phyloP scores from a whole-genome alignment of 2,329 filamentous ascomycete genomes.

The Colletotrichum nymphaeae region DNA sequence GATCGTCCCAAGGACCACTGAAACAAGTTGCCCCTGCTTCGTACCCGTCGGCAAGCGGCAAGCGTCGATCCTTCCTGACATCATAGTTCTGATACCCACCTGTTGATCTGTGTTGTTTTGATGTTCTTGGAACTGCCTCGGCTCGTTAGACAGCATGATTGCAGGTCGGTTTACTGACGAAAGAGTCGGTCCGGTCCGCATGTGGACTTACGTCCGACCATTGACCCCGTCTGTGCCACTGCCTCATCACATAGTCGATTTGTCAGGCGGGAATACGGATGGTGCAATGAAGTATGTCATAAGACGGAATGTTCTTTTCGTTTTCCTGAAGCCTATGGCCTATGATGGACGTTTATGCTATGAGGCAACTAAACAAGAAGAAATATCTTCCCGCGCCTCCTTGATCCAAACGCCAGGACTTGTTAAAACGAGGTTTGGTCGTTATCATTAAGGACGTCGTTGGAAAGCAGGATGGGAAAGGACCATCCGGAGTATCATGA shows the following conservation, averaged over 20 bases:
- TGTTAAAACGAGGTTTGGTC: neutral
- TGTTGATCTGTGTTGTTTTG: neutral
- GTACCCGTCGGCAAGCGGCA: neutral
- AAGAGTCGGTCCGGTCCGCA: neutral
- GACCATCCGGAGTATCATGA: slow-evolving; percentile 32
- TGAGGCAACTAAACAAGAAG: slow-evolving; percentile 3
- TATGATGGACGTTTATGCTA: slow-evolving; percentile 22
- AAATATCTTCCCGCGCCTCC: neutral
- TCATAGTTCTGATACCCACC: neutral
- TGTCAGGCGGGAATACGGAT: neutral
- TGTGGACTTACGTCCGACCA: neutral
- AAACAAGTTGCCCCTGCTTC: neutral
- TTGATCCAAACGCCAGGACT: slow-evolving; percentile 23
- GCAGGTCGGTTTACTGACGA: too few species aligned
- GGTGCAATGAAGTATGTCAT: neutral
- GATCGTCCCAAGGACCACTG: neutral
- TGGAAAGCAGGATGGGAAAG: slow-evolving; percentile 20
- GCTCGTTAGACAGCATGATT: too few species aligned
- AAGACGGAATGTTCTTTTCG: neutral
- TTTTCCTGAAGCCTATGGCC: slow-evolving; percentile 1
- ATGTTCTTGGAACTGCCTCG: neutral
- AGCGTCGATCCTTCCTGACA: neutral
- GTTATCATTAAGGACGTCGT: slow-evolving; percentile 23
- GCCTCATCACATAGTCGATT: neutral
- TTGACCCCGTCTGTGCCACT: neutral